Evolutionary conservation across 768 basidiomycete genomes (phyloP), one percentile per base, ranked within the genome.

Genomic region (Obba rivulosa): DNA sequence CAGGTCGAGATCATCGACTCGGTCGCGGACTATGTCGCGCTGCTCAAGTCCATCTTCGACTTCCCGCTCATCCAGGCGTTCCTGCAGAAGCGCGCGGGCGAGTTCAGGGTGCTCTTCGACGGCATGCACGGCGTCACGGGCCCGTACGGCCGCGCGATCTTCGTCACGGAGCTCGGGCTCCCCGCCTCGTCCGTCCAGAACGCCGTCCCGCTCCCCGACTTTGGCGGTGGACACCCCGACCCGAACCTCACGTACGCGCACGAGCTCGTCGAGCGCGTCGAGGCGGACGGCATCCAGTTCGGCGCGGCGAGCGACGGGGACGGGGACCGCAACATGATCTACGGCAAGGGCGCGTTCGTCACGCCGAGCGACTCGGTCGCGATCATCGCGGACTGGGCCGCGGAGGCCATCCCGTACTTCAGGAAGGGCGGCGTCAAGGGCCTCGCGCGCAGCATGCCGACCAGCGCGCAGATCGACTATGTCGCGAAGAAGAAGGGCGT

Each of bases 291-390:
- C 49, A 93, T 98, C 57, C 76, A 80, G 38, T 98, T 99, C 59
- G 96, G 96, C 47, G 96, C 96, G 25, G 96, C 96, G 8, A 89
- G 85, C 53, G 96, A 99, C 63, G 96, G 96, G 23, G 96, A 98
- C 58, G 95, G 96, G 35, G 96, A 98, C 67, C 73, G 96, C 54
- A 98, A 99, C 76, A 98, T 99, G 96, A 98, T 99, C 63, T 99
- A 99, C 68, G 96, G 96, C 58, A 87, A 88, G 66, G 87, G 88
- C 52, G 96, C 96, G 39, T 99, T 99, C 66, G 96, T 99, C 54
- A 98, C 95, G 10, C 96, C 96, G 14, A 89, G 86, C 8, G 96
- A 99, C 69, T 94, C 91, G 8, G 95, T 99, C 50, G 96, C 96
- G 22, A 92, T 99, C 73, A 99, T 99, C 61, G 96, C 96, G 25